Evolutionary conservation across 73 alveolate genomes (phyloP).

Genomic region (Urostyla sp.): DNA sequence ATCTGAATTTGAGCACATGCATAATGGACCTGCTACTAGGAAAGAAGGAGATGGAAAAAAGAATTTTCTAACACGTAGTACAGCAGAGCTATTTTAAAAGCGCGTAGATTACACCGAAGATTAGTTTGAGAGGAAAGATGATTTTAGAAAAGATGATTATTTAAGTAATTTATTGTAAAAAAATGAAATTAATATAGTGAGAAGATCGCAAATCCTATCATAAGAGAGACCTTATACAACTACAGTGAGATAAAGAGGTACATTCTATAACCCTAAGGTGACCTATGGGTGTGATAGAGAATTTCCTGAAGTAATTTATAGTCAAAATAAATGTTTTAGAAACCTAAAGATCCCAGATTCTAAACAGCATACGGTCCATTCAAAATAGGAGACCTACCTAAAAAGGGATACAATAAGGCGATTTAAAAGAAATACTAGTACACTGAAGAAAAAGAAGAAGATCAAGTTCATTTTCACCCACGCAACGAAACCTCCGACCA

Average conservation of each 20-base stretch:
- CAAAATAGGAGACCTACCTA: slow-evolving; percentile 22
- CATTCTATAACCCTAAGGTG: slow-evolving; percentile 1
- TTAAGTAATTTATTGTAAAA: too few species aligned
- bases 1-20: slow-evolving; percentile 48
- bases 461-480: slow-evolving; percentile 21
- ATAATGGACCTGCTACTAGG: slow-evolving; percentile 37
- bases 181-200: too few species aligned
- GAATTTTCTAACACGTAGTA: slow-evolving; percentile 35
- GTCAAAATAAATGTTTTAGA: background rate
- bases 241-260: slow-evolving; percentile 48
- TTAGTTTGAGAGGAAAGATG: slow-evolving; percentile 38
- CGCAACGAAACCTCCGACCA: too few species aligned
- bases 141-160: slow-evolving; percentile 31
- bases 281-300: slow-evolving; percentile 48
- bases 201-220: background rate
- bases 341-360: background rate
- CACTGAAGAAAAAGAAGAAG: slow-evolving; percentile 37
- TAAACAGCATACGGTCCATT: slow-evolving; percentile 53
- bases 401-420: slow-evolving; percentile 43
- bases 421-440: slow-evolving; percentile 27
- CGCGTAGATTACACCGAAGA: slow-evolving; percentile 32
- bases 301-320: slow-evolving; percentile 23
- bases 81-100: slow-evolving; percentile 37
- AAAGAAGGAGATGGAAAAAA: slow-evolving; percentile 2
- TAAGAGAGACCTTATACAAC: slow-evolving; percentile 38